Base-by-base conservation (phyloP, 495 filamentous ascomycete genomes). In the Penicillium coprophilum region DNA sequence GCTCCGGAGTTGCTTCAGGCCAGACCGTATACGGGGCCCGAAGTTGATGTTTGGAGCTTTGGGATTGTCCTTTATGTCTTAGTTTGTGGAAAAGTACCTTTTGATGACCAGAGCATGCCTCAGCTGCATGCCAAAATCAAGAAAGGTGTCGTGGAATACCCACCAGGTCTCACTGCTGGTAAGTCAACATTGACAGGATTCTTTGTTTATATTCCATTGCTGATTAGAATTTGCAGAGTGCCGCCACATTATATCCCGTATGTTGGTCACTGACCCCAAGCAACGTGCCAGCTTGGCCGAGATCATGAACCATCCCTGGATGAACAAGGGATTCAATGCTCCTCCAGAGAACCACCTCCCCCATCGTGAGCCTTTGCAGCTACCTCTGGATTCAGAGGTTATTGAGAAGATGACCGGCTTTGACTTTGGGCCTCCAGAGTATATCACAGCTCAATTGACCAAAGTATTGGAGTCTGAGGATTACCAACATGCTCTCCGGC, bases 71-170 rank as follows among this genome's bases (percentile, higher is more conserved):
- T 99, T 20, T 99, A 97, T 62, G 94, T 99, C 48, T 73, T 99
- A 47, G 94, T 97, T 10, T 99, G 94, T 70, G 94, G 94, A 9
- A 99, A 97, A 70, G 94, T 99, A 5, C 94, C 94, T 3, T 99
- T 99, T 67, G 94, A 99, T 67, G 94, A 99, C 63, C 94, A 99
- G 72, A 96, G 92, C 75, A 98, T 98, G 94, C 94, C 92, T 24
- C 91, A 96, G 58, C 78, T 99, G 46, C 94, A 99, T 77, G 92
- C 92, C 27, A 97, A 99, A 80, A 99, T 99, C 71, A 99, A 99
- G 76, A 94, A 95, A 66, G 94, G 94, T 39, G 75, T 86, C 19
- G 95, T 99, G 20, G 94, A 99, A 68, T 99, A 97, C 70, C 94
- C 95, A 15, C 87, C 85, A 46, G 97, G 95, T 80, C 83, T 99